phyloP scores from a whole-genome alignment of 179 eudicot species.

The Drosera spatulata region DNA sequence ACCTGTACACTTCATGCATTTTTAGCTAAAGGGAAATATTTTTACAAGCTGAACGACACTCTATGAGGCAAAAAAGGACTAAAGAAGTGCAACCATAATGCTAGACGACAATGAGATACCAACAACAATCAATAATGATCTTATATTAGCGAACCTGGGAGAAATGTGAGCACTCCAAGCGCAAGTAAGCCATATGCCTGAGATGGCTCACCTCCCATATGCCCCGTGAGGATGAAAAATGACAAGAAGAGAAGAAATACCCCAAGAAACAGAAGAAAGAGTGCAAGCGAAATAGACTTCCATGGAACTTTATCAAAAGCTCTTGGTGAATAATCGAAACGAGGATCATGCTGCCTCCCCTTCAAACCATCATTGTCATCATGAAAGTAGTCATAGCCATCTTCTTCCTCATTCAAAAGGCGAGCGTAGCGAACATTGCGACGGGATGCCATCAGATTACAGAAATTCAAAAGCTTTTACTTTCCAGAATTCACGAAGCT shows the following conservation, averaged over 20 bases:
- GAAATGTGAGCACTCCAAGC: constrained; percentile 72
- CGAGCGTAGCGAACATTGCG: constrained; percentile 55
- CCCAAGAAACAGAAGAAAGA: constrained; percentile 70
- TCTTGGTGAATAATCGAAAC: constrained; percentile 71
- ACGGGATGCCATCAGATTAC: constrained; percentile 45
- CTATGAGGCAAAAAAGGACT: too few relatives aligned
- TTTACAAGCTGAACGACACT: too few relatives aligned
- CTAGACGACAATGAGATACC: too few relatives aligned
- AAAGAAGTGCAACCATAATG: too few relatives aligned
- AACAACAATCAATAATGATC: too few relatives aligned
- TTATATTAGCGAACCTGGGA: constrained; percentile 50
- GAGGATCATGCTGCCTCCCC: constrained; percentile 40
- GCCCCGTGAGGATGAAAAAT: constrained; percentile 78
- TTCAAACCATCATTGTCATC: constrained; percentile 7
- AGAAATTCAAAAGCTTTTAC: not conserved
- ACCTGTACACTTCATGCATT: too few relatives aligned
- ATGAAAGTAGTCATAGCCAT: constrained; percentile 14
- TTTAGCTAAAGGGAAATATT: too few relatives aligned
- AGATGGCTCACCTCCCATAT: constrained; percentile 76
- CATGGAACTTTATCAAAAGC: constrained; percentile 65
- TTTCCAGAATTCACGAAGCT: too few relatives aligned
- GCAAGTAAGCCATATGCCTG: constrained; percentile 84
- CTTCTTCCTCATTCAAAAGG: constrained; percentile 46
- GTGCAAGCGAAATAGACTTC: constrained; percentile 76
- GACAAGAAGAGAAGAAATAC: constrained; percentile 54